Evolutionary conservation across 805 yeast species (phyloP).

Genomic region (Ogataea pignaliae): DNA sequence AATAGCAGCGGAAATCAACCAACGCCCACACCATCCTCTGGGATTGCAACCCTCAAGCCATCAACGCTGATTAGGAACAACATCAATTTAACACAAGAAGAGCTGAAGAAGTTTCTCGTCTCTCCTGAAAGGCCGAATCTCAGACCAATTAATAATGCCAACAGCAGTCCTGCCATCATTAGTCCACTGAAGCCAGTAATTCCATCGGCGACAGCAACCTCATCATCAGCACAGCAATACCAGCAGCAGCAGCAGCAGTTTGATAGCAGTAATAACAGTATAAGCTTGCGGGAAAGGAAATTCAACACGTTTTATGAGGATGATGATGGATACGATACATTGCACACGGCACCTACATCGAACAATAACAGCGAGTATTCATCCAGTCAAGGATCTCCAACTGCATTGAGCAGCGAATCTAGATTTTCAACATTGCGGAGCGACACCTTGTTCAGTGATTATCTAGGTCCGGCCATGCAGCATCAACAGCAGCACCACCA

Average conservation of each 20-base stretch:
- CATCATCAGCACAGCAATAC: not conserved
- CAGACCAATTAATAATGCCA: too few relatives aligned
- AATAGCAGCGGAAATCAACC: not conserved
- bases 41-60: too few relatives aligned
- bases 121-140: not conserved
- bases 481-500: too few relatives aligned
- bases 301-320: constrained; percentile 16
- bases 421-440: too few relatives aligned
- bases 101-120: not conserved
- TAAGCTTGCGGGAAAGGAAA: constrained; percentile 10
- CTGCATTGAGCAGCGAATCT: too few relatives aligned
- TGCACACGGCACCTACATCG: constrained; percentile 8
- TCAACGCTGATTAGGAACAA: not conserved
- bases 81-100: not conserved
- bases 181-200: too few relatives aligned
- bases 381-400: too few relatives aligned
- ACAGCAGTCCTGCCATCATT: too few relatives aligned
- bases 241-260: too few relatives aligned
- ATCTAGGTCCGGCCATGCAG: too few relatives aligned
- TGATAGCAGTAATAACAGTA: not conserved
- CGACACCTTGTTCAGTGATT: too few relatives aligned
- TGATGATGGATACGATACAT: constrained; percentile 19
- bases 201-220: not conserved
- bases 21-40: not conserved
- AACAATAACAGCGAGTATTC: not conserved